Evolutionary conservation across 768 basidiomycete species (phyloP), one percentile per base, ranked within the genome.

Genomic region (Atractiella rhizophila): DNA sequence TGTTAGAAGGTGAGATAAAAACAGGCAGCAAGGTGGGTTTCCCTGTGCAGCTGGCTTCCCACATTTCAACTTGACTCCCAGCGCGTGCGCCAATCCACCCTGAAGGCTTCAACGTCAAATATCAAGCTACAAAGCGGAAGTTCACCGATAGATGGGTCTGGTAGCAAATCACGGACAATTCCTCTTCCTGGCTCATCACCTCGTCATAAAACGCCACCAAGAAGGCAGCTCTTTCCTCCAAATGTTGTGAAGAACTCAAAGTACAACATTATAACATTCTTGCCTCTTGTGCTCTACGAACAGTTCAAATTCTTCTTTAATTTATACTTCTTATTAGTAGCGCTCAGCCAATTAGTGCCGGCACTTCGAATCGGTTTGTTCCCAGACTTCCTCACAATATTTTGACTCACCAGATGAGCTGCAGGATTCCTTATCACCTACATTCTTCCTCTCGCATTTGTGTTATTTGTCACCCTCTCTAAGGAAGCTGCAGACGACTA

Each of bases 301-400:
- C 88, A 96, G 58, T 98, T 96, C 74, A 96, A 94, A 60, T 94
- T 88, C 66, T 98, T 98, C 65, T 96, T 91, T 71, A 98, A 96
- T 57, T 67, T 94, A 6, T 98, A 96, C 60, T 98, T 98, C 56
- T 70, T 96, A 10, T 73, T 96, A 19, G 91, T 98, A 28, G 91
- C 91, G 0, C 66, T 96, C 7, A 83, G 79, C 8, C 91, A 96
- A 59, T 91, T 98, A 55, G 63, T 98, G 15, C 91, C 91, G 12
- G 78, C 85, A 0, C 69, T 98, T 44, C 85, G 83, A 63, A 98
- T 91, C 44, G 86, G 85, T 82, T 39, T 34, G 70, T 63, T 25
- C 20, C 35, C 32, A 16, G 28, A 12, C 36, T 4, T 2, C n/a
- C 10, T 29, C 35, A 11, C 37, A 5, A 9, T 20, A 19, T 23